Evolutionary conservation across 2,329 filamentous ascomycete genomes (phyloP).

Genomic region (Fusarium sp.): DNA sequence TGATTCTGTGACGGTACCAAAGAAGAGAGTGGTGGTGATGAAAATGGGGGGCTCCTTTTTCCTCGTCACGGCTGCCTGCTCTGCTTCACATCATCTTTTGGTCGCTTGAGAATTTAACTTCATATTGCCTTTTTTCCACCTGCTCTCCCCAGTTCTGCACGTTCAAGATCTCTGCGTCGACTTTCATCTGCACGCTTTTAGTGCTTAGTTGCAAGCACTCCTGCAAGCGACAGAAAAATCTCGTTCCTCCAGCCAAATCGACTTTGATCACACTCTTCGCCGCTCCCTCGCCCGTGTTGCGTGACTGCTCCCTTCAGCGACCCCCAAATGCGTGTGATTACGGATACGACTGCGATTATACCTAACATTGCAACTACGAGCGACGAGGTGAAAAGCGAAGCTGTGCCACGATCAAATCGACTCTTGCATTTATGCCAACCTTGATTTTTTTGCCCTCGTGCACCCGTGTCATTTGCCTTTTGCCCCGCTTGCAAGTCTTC

Average conservation of each 20-base stretch:
- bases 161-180: constrained; percentile 5
- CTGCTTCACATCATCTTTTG: constrained; percentile 21
- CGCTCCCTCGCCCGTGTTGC: constrained; percentile 31
- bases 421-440: constrained; percentile 19
- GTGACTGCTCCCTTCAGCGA: constrained; percentile 42
- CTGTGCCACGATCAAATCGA: constrained; percentile 34
- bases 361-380: constrained; percentile 19
- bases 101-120: constrained; percentile 20
- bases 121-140: constrained; percentile 13
- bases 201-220: constrained; percentile 23
- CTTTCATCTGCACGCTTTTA: constrained; percentile 12
- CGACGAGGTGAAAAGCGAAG: constrained; percentile 30
- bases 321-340: constrained; percentile 42
- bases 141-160: constrained; percentile 9
- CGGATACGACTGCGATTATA: constrained; percentile 31
- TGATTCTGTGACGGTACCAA: constrained; percentile 5
- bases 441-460: constrained; percentile 3
- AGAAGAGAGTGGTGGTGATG: constrained; percentile 22
- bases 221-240: constrained; percentile 12
- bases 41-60: constrained; percentile 17
- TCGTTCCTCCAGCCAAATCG: constrained; percentile 28
- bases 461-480: constrained; percentile 3
- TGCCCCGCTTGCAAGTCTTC: constrained; percentile 10
- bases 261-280: constrained; percentile 19
- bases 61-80: constrained; percentile 29